These are phyloP conservation scores for Amanita subjunquillea DNA, from an alignment of 768 basidiomycete genomes.

Conservation along the genomic window DNA sequence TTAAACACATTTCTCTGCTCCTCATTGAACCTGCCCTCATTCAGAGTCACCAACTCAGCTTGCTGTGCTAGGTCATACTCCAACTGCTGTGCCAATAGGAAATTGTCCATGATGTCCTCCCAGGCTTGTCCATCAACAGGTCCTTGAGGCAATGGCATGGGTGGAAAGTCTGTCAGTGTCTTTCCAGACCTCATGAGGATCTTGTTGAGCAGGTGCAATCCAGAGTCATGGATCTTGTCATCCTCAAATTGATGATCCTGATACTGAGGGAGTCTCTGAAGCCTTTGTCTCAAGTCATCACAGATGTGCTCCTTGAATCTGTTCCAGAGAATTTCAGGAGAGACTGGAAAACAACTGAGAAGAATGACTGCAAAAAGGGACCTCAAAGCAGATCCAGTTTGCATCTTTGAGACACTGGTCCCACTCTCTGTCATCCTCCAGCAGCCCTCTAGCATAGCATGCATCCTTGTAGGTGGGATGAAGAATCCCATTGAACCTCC, in stretches of 20 bases:
- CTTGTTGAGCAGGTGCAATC: conserved; percentile 16
- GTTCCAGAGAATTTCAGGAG: no score
- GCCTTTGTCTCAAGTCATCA: no score
- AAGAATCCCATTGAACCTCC: no score
- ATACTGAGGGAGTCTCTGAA: no score
- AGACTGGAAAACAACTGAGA: not conserved
- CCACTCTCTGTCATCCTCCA: no score
- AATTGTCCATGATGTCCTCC: conserved; percentile 13
- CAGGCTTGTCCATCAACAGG: conserved; percentile 13
- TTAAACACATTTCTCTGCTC: conserved; percentile 22
- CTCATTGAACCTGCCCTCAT: conserved; percentile 15
- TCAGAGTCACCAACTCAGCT: not conserved
- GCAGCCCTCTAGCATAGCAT: no score
- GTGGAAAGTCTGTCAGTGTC: conserved; percentile 13
- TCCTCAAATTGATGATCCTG: no score
- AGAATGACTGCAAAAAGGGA: conserved; percentile 22
- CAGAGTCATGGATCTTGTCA: no score
- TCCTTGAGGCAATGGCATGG: conserved; percentile 20
- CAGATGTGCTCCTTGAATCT: no score
- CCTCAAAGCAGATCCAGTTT: conserved; percentile 21
- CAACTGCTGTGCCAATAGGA: conserved; percentile 21
- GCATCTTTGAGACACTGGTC: conserved; percentile 24
- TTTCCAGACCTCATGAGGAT: conserved; percentile 16
- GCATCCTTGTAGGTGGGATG: no score
- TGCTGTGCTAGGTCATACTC: conserved; percentile 14